These are phyloP conservation scores for Chimonanthus salicifolius DNA, from an alignment of 164 flowering plant species.

Conservation along the genomic window DNA sequence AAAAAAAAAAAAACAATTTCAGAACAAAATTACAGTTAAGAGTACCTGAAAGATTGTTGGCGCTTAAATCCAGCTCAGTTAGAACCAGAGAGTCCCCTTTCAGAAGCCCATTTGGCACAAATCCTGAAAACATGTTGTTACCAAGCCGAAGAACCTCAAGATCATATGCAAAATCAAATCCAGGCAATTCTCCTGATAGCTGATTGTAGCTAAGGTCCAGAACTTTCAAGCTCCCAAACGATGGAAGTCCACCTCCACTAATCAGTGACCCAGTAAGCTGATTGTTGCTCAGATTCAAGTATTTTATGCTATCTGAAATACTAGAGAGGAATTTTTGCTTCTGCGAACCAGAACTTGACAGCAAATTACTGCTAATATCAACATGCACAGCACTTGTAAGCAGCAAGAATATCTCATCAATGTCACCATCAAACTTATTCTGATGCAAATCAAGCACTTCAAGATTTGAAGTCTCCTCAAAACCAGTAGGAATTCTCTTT, in stretches of 20 bases:
- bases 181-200: slow-evolving; percentile 86
- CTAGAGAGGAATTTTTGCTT: slow-evolving; percentile 47
- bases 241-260: slow-evolving; percentile 30
- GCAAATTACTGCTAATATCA: slow-evolving; percentile 79
- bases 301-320: slow-evolving; percentile 57
- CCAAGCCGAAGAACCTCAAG: slow-evolving; percentile 76
- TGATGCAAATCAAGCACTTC: slow-evolving; percentile 78
- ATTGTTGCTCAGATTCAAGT: slow-evolving; percentile 54
- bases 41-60: slow-evolving; percentile 90
- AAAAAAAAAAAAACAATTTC: no score
- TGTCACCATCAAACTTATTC: slow-evolving; percentile 57
- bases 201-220: slow-evolving; percentile 94
- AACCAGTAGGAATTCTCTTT: slow-evolving; percentile 57
- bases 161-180: slow-evolving; percentile 74
- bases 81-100: slow-evolving; percentile 75
- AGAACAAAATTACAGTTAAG: not conserved
- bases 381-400: slow-evolving; percentile 54
- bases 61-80: slow-evolving; percentile 81
- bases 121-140: slow-evolving; percentile 73
- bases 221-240: slow-evolving; percentile 44
- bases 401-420: slow-evolving; percentile 64
- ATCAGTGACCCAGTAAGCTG: slow-evolving; percentile 41
- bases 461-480: slow-evolving; percentile 50
- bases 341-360: slow-evolving; percentile 38
- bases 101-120: slow-evolving; percentile 65